A percentile compares a stretch with the other conserved stretches of the same genome.
Evolutionary conservation across 1,284 basidiomycete species (phyloP).

Genomic region (Sphagnurus paluster): DNA sequence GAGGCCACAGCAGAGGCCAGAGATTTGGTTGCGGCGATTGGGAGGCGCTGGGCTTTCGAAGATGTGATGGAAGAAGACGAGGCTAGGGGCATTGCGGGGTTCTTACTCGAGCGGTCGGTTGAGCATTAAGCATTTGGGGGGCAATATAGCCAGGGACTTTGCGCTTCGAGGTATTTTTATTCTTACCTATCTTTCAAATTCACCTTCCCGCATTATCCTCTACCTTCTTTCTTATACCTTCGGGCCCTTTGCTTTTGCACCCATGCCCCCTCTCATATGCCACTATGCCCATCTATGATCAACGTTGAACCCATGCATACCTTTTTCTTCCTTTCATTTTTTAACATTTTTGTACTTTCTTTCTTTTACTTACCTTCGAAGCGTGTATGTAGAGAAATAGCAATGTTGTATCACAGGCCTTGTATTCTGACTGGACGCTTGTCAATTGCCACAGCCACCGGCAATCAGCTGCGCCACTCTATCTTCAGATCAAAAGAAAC

Average conservation of each 20-base stretch:
- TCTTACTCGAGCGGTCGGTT: constrained; percentile 13
- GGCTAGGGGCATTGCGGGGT: not conserved
- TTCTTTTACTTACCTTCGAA: not conserved
- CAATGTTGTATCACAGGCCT: not conserved
- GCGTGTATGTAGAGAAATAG: constrained; percentile 1
- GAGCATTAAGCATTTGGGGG: not conserved
- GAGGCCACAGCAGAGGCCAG: constrained; percentile 15
- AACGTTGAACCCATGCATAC: constrained; percentile 1
- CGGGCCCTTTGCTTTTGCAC: not conserved
- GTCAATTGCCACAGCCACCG: too few species aligned
- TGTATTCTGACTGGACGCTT: too few species aligned
- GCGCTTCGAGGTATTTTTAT: constrained; percentile 5
- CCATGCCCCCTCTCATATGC: not conserved
- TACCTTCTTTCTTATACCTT: not conserved
- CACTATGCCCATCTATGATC: not conserved
- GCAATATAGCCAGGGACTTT: not conserved
- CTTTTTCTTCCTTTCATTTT: not conserved
- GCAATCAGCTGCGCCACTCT: too few species aligned
- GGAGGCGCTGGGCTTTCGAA: constrained; percentile 14
- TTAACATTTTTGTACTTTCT: not conserved
- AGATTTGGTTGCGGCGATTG: constrained; percentile 10
- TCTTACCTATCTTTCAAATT: not conserved
- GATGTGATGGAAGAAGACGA: constrained; percentile 7
- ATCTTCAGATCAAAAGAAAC: too few species aligned
- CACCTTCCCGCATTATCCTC: too few species aligned